These are phyloP conservation scores for Waltiozyma solani DNA, from an alignment of 1,139 yeast species.

Conservation along the genomic window DNA sequence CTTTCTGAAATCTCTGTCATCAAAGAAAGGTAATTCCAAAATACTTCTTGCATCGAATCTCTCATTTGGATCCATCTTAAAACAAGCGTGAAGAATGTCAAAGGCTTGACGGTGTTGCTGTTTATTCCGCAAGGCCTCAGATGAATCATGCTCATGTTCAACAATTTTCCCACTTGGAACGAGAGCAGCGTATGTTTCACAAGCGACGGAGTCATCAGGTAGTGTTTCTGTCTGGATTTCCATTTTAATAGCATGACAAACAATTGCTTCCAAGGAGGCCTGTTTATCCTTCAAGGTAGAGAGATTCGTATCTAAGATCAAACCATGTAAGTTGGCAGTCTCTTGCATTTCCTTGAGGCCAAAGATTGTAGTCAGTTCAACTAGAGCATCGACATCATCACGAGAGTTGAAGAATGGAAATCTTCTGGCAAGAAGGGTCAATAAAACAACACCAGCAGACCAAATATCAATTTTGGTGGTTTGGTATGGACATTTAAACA, in stretches of 20 bases:
- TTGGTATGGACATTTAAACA: conserved; percentile 38
- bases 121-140: conserved; percentile 5
- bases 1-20: neutral
- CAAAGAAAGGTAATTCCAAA: conserved; percentile 25
- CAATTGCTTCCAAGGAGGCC: conserved; percentile 9
- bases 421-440: conserved; percentile 63
- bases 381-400: conserved; percentile 86
- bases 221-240: conserved; percentile 25
- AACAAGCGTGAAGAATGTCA: conserved; percentile 32
- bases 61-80: conserved; percentile 69
- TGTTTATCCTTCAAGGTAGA: conserved; percentile 16
- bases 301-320: conserved; percentile 63
- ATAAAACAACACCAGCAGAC: conserved; percentile 71
- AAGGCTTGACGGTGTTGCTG: conserved; percentile 13
- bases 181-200: conserved; percentile 22
- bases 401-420: conserved; percentile 87
- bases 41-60: conserved; percentile 80
- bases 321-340: conserved; percentile 81
- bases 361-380: conserved; percentile 77
- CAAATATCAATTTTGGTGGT: conserved; percentile 70
- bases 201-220: conserved; percentile 28
- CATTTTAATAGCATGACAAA: conserved; percentile 16
- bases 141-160: conserved; percentile 6
- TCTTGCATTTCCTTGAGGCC: conserved; percentile 67
- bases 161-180: conserved; percentile 6